Percentiles rank a stretch among this genome's conserved stretches.
These are phyloP conservation scores for Lactifluus echinatus DNA, from an alignment of 768 basidiomycete genomes.

Conservation along the genomic window DNA sequence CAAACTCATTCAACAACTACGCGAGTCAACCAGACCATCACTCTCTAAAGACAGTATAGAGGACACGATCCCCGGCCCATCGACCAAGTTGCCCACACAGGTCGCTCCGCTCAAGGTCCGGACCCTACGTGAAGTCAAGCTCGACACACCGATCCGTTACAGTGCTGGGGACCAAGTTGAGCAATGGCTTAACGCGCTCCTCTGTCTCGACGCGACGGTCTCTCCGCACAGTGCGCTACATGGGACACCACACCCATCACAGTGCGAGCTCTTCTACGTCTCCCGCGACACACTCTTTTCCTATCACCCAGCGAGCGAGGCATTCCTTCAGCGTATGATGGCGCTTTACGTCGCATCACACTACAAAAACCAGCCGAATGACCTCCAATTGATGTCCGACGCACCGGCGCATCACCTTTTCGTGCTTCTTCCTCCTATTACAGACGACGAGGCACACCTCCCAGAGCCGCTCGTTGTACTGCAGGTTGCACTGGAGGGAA, in stretches of 20 bases:
- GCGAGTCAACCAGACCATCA: constrained; percentile 80
- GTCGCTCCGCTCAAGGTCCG: constrained; percentile 61
- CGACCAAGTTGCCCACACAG: constrained; percentile 41
- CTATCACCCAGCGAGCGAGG: constrained; percentile 94
- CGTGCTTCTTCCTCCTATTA: constrained; percentile 86
- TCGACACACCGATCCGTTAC: constrained; percentile 94
- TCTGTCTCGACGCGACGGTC: constrained; percentile 85
- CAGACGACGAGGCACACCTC: constrained; percentile 80
- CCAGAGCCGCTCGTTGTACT: constrained; percentile 94
- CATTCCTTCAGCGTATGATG: constrained; percentile 98
- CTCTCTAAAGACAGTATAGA: constrained; percentile 53
- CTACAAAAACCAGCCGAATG: constrained; percentile 99
- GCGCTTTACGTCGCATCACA: constrained; percentile 94
- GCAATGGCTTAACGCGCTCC: constrained; percentile 83
- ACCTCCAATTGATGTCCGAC: constrained; percentile 93
- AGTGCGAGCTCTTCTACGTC: constrained; percentile 93
- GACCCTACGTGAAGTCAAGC: constrained; percentile 84
- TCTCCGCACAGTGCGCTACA: constrained; percentile 43
- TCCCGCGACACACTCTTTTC: constrained; percentile 94
- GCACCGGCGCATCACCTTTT: constrained; percentile 97
- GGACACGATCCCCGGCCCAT: constrained; percentile 35
- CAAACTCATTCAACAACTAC: constrained; percentile 93
- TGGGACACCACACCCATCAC: constrained; percentile 90
- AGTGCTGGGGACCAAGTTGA: constrained; percentile 80
- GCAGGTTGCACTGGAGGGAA: constrained; percentile 93